Evolutionary conservation across 1,284 basidiomycete genomes (phyloP).

Genomic region (Ustilago loliicola): DNA sequence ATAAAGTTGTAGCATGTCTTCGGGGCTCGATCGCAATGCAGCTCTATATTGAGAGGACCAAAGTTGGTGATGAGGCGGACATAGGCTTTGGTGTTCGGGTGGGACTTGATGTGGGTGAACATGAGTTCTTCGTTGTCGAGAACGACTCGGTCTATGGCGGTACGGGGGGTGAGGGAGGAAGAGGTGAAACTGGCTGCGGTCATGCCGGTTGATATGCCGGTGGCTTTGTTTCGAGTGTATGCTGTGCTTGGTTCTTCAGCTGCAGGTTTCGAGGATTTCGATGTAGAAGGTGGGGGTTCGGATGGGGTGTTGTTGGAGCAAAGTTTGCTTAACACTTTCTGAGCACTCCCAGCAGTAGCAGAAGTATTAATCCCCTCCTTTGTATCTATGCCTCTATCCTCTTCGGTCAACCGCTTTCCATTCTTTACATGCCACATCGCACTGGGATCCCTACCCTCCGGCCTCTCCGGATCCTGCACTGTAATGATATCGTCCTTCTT

Average conservation of each 20-base stretch:
- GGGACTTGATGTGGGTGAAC: slow-evolving; percentile 76
- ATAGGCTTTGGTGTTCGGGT: slow-evolving; percentile 49
- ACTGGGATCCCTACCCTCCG: slow-evolving; percentile 33
- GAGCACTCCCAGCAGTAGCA: slow-evolving; percentile 68
- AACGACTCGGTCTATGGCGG: slow-evolving; percentile 81
- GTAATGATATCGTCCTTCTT: slow-evolving; percentile 90
- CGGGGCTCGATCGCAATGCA: slow-evolving; percentile 90
- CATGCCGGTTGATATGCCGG: slow-evolving; percentile 89
- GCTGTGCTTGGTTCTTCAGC: slow-evolving; percentile 13
- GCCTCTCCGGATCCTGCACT: slow-evolving; percentile 73
- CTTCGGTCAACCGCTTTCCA: slow-evolving; percentile 56
- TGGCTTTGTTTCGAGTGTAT: slow-evolving; percentile 72
- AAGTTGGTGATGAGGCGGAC: slow-evolving; percentile 86
- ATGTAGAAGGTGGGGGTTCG: neutral
- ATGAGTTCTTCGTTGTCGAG: slow-evolving; percentile 92
- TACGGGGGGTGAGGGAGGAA: slow-evolving; percentile 86
- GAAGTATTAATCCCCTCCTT: slow-evolving; percentile 65
- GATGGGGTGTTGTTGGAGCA: slow-evolving; percentile 14
- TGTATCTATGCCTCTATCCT: slow-evolving; percentile 58
- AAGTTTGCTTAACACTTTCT: slow-evolving; percentile 52
- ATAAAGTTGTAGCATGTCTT: slow-evolving; percentile 98
- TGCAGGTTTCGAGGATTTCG: neutral
- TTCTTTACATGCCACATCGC: slow-evolving; percentile 67
- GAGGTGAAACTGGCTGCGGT: slow-evolving; percentile 93
- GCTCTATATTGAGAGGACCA: slow-evolving; percentile 89